phyloP scores from a whole-genome alignment of 306 rosid genomes.

The Cucurbita maxima region DNA sequence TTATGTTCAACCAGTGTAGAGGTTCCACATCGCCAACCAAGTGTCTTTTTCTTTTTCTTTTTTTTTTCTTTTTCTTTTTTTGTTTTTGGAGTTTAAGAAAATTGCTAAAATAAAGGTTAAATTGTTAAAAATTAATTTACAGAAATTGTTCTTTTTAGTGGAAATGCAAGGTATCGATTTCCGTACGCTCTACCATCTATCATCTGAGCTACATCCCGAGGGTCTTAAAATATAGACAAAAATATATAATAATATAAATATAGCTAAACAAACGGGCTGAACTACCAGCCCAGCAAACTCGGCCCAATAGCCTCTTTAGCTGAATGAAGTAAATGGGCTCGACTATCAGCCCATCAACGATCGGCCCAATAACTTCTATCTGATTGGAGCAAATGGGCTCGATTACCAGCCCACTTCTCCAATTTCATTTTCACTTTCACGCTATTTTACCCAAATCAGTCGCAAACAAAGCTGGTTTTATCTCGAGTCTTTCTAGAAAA shows the following conservation, averaged over 20 bases:
- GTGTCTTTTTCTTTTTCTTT: no score
- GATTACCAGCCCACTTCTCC: not conserved
- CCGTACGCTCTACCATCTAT: constrained; percentile 96
- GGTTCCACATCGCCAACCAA: not conserved
- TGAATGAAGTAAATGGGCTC: not conserved
- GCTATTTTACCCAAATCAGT: not conserved
- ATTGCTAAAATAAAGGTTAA: not conserved
- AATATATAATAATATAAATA: no score
- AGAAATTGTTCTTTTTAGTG: no score
- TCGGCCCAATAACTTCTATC: not conserved
- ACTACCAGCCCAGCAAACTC: no score
- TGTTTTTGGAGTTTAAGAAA: not conserved
- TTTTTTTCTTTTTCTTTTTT: no score
- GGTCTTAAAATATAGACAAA: no score
- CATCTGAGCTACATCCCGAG: constrained; percentile 99
- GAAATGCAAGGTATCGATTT: constrained; percentile 95
- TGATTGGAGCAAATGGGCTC: not conserved
- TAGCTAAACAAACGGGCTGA: no score
- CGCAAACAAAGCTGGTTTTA: no score
- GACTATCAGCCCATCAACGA: not conserved
- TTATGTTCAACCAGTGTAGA: not conserved
- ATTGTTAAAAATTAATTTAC: no score
- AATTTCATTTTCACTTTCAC: not conserved
- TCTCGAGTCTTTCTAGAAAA: no score
- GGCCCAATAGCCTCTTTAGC: no score